Conservation (phyloP, 2,329 filamentous ascomycete genomes). For the Trichophyton rubrum region DNA sequence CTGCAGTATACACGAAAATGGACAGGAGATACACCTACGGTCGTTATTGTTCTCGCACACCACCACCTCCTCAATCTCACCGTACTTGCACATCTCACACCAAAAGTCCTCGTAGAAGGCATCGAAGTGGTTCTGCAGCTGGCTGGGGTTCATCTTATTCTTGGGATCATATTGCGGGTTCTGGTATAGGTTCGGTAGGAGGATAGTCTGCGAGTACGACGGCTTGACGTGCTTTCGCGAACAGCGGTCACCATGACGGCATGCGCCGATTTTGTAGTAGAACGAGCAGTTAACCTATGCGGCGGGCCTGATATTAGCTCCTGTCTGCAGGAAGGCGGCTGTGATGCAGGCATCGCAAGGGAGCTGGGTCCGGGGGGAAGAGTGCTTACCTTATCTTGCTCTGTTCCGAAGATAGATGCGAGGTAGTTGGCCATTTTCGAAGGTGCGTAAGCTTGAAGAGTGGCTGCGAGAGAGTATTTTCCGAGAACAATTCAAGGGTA, state of each 20-base stretch:
- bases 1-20: neutral
- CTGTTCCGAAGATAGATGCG: slow-evolving; percentile 97
- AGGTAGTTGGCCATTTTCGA: slow-evolving; percentile 85
- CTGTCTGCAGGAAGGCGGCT: neutral
- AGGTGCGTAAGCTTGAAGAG: neutral
- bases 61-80: slow-evolving; percentile 91
- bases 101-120: slow-evolving; percentile 99
- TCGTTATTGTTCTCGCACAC: slow-evolving; percentile 99
- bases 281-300: slow-evolving; percentile 83
- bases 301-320: slow-evolving; percentile 13
- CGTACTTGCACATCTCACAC: slow-evolving; percentile 99
- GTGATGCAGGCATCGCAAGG: neutral
- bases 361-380: neutral
- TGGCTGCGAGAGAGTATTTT: neutral
- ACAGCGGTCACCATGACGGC: slow-evolving; percentile 95
- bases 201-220: slow-evolving; percentile 92
- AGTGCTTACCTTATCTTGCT: slow-evolving; percentile 67
- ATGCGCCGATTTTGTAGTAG: slow-evolving; percentile 99
- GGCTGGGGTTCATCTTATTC: slow-evolving; percentile 88
- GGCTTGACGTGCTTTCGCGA: slow-evolving; percentile 98
- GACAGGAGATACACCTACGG: slow-evolving; percentile 42
- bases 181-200: slow-evolving; percentile 97
- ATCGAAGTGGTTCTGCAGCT: slow-evolving; percentile 98
- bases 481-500: neutral
- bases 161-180: slow-evolving; percentile 96